Percentiles rank a stretch among this genome's conserved stretches.
These are phyloP conservation scores for Angophora floribunda DNA, from an alignment of 345 rosid genomes.

Conservation along the genomic window DNA sequence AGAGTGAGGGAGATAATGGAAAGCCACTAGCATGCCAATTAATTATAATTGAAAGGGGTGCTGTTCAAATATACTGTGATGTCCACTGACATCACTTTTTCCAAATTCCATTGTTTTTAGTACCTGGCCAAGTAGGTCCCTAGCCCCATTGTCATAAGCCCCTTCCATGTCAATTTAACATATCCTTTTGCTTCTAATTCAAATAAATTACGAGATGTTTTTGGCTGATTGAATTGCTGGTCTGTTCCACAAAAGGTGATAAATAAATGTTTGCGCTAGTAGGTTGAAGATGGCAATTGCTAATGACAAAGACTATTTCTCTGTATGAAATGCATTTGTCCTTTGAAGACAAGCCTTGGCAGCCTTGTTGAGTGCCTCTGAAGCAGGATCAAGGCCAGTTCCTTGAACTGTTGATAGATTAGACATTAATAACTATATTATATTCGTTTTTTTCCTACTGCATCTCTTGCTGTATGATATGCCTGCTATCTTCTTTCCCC, in stretches of 20 bases:
- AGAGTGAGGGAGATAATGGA: background rate
- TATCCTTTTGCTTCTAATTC: background rate
- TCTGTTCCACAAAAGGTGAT: background rate
- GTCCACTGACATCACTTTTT: too few species aligned
- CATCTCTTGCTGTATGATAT: background rate
- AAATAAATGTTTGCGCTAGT: background rate
- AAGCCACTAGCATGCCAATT: background rate
- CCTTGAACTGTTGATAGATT: too few species aligned
- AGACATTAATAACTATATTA: background rate
- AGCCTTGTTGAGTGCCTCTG: too few species aligned
- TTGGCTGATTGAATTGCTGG: background rate
- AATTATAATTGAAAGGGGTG: background rate
- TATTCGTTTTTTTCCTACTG: background rate
- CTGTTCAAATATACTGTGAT: background rate
- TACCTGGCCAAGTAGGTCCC: background rate
- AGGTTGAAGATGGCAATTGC: background rate
- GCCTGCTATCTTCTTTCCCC: background rate
- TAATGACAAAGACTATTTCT: background rate
- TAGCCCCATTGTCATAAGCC: background rate
- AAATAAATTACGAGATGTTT: background rate
- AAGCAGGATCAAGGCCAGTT: too few species aligned
- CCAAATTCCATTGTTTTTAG: too few species aligned
- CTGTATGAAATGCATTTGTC: background rate
- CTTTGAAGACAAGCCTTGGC: background rate
- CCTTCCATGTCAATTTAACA: background rate